These are phyloP conservation scores for Crithidia fasciculata DNA, from an alignment of 208 protist genomes.

Conservation along the genomic window DNA sequence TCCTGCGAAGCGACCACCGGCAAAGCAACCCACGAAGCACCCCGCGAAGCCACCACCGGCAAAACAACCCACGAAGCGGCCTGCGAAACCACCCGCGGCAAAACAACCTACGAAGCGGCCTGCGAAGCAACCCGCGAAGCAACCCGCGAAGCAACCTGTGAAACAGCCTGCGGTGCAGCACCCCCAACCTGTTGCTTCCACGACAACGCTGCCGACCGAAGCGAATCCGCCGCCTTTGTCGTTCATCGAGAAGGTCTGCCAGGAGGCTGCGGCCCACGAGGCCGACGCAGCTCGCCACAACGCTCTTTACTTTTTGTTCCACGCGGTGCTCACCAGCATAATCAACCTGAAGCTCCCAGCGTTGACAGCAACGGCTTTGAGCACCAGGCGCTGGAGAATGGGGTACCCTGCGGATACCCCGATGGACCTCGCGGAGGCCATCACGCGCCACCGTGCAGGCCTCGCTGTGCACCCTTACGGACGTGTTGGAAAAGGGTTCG, in stretches of 20 bases:
- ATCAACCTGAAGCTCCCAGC: neutral
- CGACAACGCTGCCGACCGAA: neutral
- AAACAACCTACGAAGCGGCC: too few relatives aligned
- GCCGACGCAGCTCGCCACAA: neutral
- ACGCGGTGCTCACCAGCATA: neutral
- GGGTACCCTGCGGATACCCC: neutral
- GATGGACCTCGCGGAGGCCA: neutral
- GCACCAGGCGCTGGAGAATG: neutral
- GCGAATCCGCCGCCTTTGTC: neutral
- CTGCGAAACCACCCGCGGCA: too few relatives aligned
- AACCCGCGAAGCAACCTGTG: neutral
- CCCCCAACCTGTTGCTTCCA: neutral
- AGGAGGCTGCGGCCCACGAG: neutral
- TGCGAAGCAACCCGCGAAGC: too few relatives aligned
- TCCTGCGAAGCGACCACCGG: too few relatives aligned
- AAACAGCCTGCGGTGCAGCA: neutral
- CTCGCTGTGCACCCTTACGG: neutral
- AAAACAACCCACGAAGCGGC: too few relatives aligned
- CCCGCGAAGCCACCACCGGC: too few relatives aligned
- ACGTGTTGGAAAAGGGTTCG: neutral
- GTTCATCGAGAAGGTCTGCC: neutral
- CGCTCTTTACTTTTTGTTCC: neutral
- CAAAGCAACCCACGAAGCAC: too few relatives aligned
- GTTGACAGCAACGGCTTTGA: neutral
- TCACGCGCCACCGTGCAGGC: neutral